Evolutionary conservation across 2,329 filamentous ascomycete genomes (phyloP).

Genomic region (Cytospora chrysosperma): DNA sequence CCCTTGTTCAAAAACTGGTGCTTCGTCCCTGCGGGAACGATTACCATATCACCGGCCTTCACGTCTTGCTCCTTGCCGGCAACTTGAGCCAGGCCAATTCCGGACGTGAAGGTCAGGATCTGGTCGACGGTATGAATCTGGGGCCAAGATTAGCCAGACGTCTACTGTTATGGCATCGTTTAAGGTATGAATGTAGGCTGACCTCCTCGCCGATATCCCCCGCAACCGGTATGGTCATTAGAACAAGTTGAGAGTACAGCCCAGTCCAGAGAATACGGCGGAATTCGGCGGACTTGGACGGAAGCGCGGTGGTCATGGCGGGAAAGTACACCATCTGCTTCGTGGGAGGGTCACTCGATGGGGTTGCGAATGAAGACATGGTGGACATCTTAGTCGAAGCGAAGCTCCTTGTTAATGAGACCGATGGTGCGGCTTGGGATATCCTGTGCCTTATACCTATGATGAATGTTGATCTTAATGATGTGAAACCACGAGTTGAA

Average conservation of each 20-base stretch:
- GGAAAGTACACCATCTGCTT: constrained; percentile 63
- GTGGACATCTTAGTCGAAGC: not conserved
- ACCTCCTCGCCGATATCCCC: constrained; percentile 69
- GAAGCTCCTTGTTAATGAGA: not conserved
- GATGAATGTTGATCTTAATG: not conserved
- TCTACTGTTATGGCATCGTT: too few relatives aligned
- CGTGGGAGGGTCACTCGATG: constrained; percentile 41
- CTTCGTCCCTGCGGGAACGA: constrained; percentile 62
- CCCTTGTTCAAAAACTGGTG: constrained; percentile 66
- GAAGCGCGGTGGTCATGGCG: constrained; percentile 51
- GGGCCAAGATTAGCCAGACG: not conserved
- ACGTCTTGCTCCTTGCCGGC: constrained; percentile 55
- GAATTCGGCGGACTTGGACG: constrained; percentile 56
- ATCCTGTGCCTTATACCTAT: not conserved
- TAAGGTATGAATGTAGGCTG: constrained; percentile 10
- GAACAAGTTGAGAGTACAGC: constrained; percentile 60
- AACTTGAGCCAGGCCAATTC: constrained; percentile 56
- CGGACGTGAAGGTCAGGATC: constrained; percentile 62
- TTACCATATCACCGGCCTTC: constrained; percentile 38
- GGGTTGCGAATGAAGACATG: constrained; percentile 34
- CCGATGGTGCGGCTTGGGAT: not conserved
- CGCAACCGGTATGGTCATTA: constrained; percentile 63
- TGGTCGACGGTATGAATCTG: constrained; percentile 61
- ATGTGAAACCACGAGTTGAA: not conserved
- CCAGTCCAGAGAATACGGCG: constrained; percentile 62